Percentiles rank a stretch among this genome's conserved stretches.
phyloP scores from a whole-genome alignment of 176 grass and related monocot species.

The Melocanna baccifera region DNA sequence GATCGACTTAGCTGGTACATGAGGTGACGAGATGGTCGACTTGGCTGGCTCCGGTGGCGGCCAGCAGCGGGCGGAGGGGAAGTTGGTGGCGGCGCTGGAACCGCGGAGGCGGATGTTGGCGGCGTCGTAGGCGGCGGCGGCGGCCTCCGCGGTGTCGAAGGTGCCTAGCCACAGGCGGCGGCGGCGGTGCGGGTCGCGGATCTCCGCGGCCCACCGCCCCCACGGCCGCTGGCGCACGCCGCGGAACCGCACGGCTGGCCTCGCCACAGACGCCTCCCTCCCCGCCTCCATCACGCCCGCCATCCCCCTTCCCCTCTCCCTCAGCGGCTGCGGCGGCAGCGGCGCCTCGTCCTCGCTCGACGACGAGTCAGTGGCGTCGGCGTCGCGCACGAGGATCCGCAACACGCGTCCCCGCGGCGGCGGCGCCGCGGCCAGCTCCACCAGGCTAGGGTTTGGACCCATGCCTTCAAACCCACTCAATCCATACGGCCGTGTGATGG shows the following conservation, averaged over 20 bases:
- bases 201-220: constrained; percentile 82
- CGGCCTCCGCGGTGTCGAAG: constrained; percentile 90
- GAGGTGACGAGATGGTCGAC: constrained; percentile 8
- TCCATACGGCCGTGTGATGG: constrained; percentile 21
- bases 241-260: constrained; percentile 38
- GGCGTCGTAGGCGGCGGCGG: constrained; percentile 64
- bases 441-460: constrained; percentile 55
- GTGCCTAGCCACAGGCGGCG: constrained; percentile 91
- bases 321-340: background rate
- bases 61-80: background rate
- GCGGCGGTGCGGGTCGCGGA: constrained; percentile 61
- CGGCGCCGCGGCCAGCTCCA: constrained; percentile 14
- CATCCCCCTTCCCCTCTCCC: background rate
- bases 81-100: constrained; percentile 59
- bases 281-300: constrained; percentile 26
- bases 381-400: constrained; percentile 68
- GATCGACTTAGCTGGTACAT: constrained; percentile 15
- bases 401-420: constrained; percentile 31
- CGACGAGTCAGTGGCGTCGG: constrained; percentile 82
- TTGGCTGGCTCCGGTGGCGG: background rate
- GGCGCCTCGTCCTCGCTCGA: constrained; percentile 73
- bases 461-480: constrained; percentile 42
- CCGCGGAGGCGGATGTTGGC: constrained; percentile 63
- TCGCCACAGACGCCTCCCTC: background rate
- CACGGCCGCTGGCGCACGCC: constrained; percentile 76